phyloP scores from a whole-genome alignment of 2,329 filamentous ascomycete genomes.

The Aureobasidium sp. region DNA sequence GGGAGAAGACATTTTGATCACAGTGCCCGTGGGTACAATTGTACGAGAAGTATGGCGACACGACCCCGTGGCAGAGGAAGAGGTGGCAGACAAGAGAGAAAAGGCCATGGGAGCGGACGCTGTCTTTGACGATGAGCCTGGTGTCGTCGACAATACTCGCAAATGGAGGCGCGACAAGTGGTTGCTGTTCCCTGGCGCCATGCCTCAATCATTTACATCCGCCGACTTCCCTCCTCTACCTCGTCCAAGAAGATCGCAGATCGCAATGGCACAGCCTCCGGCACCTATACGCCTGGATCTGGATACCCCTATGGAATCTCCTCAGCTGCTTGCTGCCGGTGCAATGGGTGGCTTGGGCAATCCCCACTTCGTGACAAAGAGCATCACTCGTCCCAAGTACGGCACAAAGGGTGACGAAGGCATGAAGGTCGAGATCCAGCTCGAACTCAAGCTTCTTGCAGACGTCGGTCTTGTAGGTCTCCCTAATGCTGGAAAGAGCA shows the following conservation, averaged over 20 bases:
- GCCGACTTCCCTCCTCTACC: constrained; percentile 53
- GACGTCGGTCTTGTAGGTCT: constrained; percentile 92
- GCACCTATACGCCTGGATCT: constrained; percentile 58
- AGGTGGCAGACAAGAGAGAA: constrained; percentile 29
- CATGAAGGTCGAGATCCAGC: constrained; percentile 68
- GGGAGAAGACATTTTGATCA: constrained; percentile 80
- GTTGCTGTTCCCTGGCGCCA: constrained; percentile 75
- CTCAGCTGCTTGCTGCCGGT: constrained; percentile 78
- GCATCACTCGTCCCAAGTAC: constrained; percentile 71
- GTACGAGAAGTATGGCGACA: constrained; percentile 72
- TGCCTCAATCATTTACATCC: constrained; percentile 59
- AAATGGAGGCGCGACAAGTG: constrained; percentile 60
- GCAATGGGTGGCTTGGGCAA: constrained; percentile 88
- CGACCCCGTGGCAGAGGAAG: constrained; percentile 69
- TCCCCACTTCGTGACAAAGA: constrained; percentile 77
- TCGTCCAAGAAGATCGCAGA: constrained; percentile 47
- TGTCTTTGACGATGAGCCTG: constrained; percentile 32
- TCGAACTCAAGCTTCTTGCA: constrained; percentile 90
- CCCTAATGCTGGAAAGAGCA: constrained; percentile 94
- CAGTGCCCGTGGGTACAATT: constrained; percentile 88
- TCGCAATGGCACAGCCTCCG: constrained; percentile 61
- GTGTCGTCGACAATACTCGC: constrained; percentile 29
- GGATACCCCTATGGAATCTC: constrained; percentile 66
- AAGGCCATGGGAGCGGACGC: constrained; percentile 24
- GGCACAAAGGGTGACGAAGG: constrained; percentile 80